Evolutionary conservation across 345 rosid genomes (phyloP).

Genomic region (Durio zibethinus): DNA sequence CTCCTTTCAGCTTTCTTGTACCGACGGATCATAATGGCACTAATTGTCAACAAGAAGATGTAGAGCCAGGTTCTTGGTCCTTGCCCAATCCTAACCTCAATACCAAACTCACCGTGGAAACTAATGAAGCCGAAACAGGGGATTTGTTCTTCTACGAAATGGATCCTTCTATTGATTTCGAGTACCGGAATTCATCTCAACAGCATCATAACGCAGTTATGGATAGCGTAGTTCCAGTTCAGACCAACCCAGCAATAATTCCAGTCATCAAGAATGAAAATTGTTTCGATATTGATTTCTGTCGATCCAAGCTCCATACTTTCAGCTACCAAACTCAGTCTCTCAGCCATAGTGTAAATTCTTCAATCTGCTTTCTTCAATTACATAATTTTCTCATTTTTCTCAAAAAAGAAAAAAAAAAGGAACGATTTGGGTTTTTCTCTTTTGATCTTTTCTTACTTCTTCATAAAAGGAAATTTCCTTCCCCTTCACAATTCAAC

Average conservation of each 20-base stretch:
- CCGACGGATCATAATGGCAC: slow-evolving; percentile 19
- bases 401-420: neutral
- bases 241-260: slow-evolving; percentile 35
- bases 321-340: slow-evolving; percentile 43
- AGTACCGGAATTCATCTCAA: slow-evolving; percentile 42
- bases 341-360: slow-evolving; percentile 49
- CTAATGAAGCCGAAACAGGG: slow-evolving; percentile 30
- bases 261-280: slow-evolving; percentile 40
- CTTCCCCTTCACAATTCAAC: neutral
- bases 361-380: neutral
- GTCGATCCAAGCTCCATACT: slow-evolving; percentile 51
- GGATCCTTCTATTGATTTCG: slow-evolving; percentile 59
- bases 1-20: slow-evolving; percentile 39
- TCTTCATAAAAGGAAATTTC: neutral
- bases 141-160: slow-evolving; percentile 43
- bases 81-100: slow-evolving; percentile 26
- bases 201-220: slow-evolving; percentile 43
- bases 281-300: slow-evolving; percentile 53
- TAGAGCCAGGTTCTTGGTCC: slow-evolving; percentile 35
- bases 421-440: neutral
- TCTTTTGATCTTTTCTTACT: neutral
- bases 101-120: slow-evolving; percentile 30
- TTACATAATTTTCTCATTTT: neutral
- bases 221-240: slow-evolving; percentile 83
- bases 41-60: slow-evolving; percentile 28